Evolutionary conservation across 2,329 filamentous ascomycete genomes (phyloP).

Genomic region (Verticillium longisporum): DNA sequence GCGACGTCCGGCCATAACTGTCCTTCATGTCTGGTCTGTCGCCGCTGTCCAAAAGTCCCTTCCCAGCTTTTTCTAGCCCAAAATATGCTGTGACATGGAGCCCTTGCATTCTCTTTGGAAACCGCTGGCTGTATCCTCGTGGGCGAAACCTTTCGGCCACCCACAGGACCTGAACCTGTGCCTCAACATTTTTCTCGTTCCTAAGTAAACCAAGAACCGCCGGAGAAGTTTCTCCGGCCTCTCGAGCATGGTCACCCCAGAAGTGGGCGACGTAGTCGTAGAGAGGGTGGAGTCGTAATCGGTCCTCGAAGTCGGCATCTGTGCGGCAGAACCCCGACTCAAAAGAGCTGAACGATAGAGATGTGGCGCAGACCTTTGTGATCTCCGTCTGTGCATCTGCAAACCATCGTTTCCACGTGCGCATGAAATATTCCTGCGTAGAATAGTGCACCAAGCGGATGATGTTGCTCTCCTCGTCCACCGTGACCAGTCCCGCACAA

Average conservation of each 20-base stretch:
- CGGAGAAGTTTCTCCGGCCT: slow-evolving; percentile 3
- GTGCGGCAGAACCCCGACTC: slow-evolving; percentile 12
- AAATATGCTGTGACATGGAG: slow-evolving; percentile 18
- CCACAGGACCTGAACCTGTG: slow-evolving; percentile 13
- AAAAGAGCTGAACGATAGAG: slow-evolving; percentile 19
- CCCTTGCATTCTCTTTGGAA: slow-evolving; percentile 10
- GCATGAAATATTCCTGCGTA: slow-evolving; percentile 34
- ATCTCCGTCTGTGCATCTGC: slow-evolving; percentile 20
- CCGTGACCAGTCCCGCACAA: slow-evolving; percentile 33
- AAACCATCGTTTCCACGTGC: slow-evolving; percentile 19
- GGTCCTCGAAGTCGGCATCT: slow-evolving; percentile 11
- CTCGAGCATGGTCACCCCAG: slow-evolving; percentile 25
- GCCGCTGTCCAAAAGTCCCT: neutral
- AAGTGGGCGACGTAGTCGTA: slow-evolving; percentile 22
- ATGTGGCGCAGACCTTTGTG: slow-evolving; percentile 16
- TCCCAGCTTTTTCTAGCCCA: slow-evolving; percentile 9
- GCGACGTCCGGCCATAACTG: slow-evolving; percentile 8
- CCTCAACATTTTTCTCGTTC: slow-evolving; percentile 7
- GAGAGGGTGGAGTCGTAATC: slow-evolving; percentile 16
- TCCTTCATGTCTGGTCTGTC: slow-evolving; percentile 7
- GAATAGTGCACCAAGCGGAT: slow-evolving; percentile 38
- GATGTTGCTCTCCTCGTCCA: slow-evolving; percentile 28
- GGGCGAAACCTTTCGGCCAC: neutral
- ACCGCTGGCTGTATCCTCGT: slow-evolving; percentile 1
- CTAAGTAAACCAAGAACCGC: slow-evolving; percentile 11